Conservation (phyloP, 140 eudicot genomes). For the Eryngium alpinum region DNA sequence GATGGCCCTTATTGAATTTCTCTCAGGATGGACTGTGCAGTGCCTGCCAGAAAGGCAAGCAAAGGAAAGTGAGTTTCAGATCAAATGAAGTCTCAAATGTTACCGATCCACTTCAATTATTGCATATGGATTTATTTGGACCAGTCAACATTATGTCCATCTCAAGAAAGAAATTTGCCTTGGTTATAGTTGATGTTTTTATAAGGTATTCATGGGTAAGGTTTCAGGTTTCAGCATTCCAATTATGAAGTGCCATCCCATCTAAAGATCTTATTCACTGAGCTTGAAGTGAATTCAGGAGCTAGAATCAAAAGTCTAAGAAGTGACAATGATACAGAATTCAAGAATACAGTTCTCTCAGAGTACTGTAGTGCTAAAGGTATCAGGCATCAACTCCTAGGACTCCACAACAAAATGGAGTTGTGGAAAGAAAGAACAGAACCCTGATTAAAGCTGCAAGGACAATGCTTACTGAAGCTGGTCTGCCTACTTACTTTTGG, state of each 20-base stretch:
- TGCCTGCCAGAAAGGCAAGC: not conserved
- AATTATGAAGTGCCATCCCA: not conserved
- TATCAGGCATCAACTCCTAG: not conserved
- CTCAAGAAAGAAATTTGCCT: not conserved
- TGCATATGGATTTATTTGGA: too few species aligned
- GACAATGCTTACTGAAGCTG: not conserved
- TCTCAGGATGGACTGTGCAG: not conserved
- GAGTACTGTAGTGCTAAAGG: not conserved
- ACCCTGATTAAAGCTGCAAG: not conserved
- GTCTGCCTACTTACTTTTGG: too few species aligned
- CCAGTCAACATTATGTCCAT: too few species aligned
- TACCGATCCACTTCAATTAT: not conserved
- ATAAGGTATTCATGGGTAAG: not conserved
- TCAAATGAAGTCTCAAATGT: not conserved
- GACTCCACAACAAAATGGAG: not conserved
- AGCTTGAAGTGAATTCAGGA: not conserved
- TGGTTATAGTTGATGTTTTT: not conserved
- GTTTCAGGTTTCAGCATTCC: not conserved
- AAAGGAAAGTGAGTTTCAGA: not conserved
- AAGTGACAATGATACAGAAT: not conserved
- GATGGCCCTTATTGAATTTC: not conserved
- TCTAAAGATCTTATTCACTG: too few species aligned
- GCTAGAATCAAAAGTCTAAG: not conserved
- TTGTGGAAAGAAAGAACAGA: too few species aligned
- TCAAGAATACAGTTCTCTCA: not conserved